Base-by-base conservation (phyloP, 2,329 filamentous ascomycete genomes). In the Huntiella moniliformis region DNA sequence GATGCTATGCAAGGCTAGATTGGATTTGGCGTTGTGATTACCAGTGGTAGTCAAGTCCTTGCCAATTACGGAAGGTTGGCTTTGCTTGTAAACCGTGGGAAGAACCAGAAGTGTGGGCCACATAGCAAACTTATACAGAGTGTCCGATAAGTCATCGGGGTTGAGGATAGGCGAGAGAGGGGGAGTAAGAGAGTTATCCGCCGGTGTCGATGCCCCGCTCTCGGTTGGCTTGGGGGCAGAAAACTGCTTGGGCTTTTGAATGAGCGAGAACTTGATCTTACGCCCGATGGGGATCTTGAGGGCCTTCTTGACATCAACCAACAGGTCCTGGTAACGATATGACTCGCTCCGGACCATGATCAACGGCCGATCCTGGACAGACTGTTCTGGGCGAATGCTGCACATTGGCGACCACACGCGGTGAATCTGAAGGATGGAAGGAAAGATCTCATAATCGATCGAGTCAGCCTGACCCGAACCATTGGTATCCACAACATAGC, bases 401-500 rank as follows among this genome's bases (percentile, higher is more conserved):
- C 68, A 77, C 44, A 68, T 62, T 13, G 70, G 64, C 2, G 73
- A 73, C 58, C 77, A 79, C 1, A 96, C 67, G 53, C 88, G 85
- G 56, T 93, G 77, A 50, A 96, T 68, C 1, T 78, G 84, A 58
- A 95, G 83, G 38, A 94, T 69, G 0, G 84, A 85, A 4, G 87
- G 91, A 55, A 86, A 76, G 36, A 85, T 67, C 61, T 96, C 91
- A 58, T 81, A 93, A 54, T 81, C 67, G 40, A 94, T 63, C n/a
- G 44, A 46, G 15, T 50, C 48, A 12, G 18, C 33, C n/a, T 63
- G 56, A 2, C 68, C 69, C 36, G 73, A 70, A 1, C 68, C 65
- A 5, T 77, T 71, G 18, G 80, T 86, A 59, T 94, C 81, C 60
- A 88, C 81, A 34, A 82, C 86, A 53, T 71, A 73, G 49, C 91